A percentile compares a stretch with the other conserved stretches of the same genome.
Conservation (phyloP, 805 yeast species). For the Yarrowia sp. region DNA sequence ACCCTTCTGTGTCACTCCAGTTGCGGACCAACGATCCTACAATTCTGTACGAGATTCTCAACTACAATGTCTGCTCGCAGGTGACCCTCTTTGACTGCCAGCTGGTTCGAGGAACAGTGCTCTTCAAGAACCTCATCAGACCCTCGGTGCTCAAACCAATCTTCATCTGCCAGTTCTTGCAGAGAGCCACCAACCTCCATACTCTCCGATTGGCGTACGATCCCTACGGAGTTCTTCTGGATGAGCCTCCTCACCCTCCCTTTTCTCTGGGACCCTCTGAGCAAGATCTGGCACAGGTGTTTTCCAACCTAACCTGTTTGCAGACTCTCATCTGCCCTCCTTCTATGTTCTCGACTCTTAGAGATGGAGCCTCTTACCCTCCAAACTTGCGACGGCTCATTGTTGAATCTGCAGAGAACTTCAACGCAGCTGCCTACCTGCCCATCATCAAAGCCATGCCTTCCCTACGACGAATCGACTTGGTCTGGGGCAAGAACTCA, state of each 20-base stretch:
- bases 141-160: constrained; percentile 9
- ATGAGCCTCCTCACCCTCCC: constrained; percentile 1
- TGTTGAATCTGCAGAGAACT: constrained; percentile 4
- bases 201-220: constrained; percentile 15
- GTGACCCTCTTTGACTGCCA: constrained; percentile 19
- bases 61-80: background rate
- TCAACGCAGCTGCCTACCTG: background rate
- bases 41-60: background rate
- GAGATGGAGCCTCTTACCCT: constrained; percentile 5
- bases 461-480: background rate
- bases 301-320: background rate
- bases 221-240: constrained; percentile 11
- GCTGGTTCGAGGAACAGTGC: background rate
- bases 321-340: constrained; percentile 13
- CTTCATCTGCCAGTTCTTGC: constrained; percentile 11
- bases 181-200: background rate
- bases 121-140: constrained; percentile 13
- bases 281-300: background rate
- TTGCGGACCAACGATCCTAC: constrained; percentile 16
- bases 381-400: background rate
- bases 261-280: constrained; percentile 7
- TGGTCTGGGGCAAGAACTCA: constrained; percentile 16
- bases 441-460: constrained; percentile 4
- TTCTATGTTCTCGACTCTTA: background rate
- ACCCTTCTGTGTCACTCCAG: constrained; percentile 11